Evolutionary conservation across 2,329 filamentous ascomycete genomes (phyloP).

Genomic region (Fusarium marasasianum): DNA sequence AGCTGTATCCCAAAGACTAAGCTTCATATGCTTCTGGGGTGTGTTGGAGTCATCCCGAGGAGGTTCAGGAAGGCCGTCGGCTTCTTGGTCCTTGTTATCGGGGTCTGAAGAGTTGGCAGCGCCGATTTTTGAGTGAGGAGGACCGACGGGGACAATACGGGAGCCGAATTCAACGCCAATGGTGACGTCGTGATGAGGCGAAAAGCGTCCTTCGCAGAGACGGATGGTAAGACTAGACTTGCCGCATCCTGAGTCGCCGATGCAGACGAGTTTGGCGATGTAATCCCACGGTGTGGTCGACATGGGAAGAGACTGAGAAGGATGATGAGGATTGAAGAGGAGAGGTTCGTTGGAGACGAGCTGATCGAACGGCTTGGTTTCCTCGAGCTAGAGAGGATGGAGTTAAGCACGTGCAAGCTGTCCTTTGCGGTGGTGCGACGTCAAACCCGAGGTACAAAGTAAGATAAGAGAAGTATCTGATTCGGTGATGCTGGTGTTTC

Average conservation of each 20-base stretch:
- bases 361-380: not conserved
- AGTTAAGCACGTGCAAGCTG: slow-evolving; percentile 34
- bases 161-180: slow-evolving; percentile 97
- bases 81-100: slow-evolving; percentile 17
- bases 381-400: slow-evolving; percentile 3
- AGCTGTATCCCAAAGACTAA: slow-evolving; percentile 94
- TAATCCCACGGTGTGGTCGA: slow-evolving; percentile 88
- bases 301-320: slow-evolving; percentile 52
- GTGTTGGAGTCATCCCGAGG: slow-evolving; percentile 51
- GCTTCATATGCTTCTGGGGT: slow-evolving; percentile 84
- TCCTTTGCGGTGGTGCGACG: slow-evolving; percentile 17
- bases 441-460: slow-evolving; percentile 16
- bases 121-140: slow-evolving; percentile 70
- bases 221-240: slow-evolving; percentile 95
- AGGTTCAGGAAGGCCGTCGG: slow-evolving; percentile 63
- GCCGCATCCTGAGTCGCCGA: slow-evolving; percentile 95
- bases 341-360: slow-evolving; percentile 3
- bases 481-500: slow-evolving; percentile 2
- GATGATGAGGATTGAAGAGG: slow-evolving; percentile 3
- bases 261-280: slow-evolving; percentile 98
- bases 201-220: slow-evolving; percentile 96
- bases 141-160: slow-evolving; percentile 89
- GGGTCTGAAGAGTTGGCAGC: slow-evolving; percentile 35
- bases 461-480: not conserved
- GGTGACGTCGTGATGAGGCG: slow-evolving; percentile 93